Conservation (phyloP, 2,329 filamentous ascomycete genomes). For the Diaporthe caulivora region DNA sequence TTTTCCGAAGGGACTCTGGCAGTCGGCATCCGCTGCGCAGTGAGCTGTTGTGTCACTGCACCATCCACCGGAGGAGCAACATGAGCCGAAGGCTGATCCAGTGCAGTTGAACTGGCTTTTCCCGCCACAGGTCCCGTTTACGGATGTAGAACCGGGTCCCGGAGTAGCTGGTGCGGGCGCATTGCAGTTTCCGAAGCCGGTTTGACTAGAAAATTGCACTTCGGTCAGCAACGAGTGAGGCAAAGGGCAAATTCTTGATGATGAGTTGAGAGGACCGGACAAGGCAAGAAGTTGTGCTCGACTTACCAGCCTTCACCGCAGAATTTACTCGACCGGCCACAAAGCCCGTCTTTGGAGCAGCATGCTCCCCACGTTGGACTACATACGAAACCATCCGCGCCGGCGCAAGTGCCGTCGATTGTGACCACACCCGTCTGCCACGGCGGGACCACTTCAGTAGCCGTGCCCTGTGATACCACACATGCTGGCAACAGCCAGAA, state of each 20-base stretch:
- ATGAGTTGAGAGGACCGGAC: no score
- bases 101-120: constrained; percentile 1
- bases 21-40: neutral
- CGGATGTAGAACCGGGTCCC: neutral
- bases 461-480: no score
- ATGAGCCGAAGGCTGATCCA: neutral
- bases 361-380: no score
- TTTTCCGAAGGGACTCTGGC: constrained; percentile 36
- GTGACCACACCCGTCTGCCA: no score
- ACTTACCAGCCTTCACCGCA: no score
- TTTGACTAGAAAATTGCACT: neutral
- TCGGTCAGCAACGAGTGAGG: neutral
- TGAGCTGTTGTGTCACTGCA: constrained; percentile 1
- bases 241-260: neutral
- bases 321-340: no score
- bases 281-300: no score
- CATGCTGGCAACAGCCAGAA: no score
- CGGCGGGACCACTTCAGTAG: no score
- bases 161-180: neutral
- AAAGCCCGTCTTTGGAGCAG: no score
- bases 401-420: no score
- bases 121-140: neutral
- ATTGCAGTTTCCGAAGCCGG: neutral
- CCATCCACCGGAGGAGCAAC: constrained; percentile 1
- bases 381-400: no score